Conservation (phyloP, 2,329 filamentous ascomycete species). For the Sclerotinia spermophila region DNA sequence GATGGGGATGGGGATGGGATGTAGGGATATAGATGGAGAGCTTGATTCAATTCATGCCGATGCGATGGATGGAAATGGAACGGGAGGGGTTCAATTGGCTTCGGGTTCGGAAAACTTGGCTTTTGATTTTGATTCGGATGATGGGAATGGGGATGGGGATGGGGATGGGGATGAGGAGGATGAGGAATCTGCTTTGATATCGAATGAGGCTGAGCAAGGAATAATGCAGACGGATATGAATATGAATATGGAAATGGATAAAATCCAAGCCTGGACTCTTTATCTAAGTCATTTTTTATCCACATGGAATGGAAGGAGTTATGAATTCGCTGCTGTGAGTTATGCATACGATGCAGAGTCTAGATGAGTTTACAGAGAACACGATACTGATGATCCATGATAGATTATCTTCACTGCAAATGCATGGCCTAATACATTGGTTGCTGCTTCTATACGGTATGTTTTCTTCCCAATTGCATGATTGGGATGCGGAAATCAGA, state of each 20-base stretch:
- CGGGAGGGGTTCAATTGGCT: neutral
- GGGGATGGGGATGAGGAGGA: neutral
- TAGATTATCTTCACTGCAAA: slow-evolving; percentile 52
- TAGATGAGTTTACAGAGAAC: slow-evolving; percentile 48
- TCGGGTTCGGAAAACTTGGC: neutral
- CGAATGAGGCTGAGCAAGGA: neutral
- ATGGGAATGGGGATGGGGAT: neutral
- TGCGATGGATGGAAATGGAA: neutral
- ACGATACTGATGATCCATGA: slow-evolving; percentile 30
- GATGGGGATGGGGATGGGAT: neutral
- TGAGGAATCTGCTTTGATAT: neutral
- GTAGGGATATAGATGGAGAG: neutral
- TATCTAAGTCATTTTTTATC: slow-evolving; percentile 54
- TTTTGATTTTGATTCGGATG: neutral
- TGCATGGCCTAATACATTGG: slow-evolving; percentile 42
- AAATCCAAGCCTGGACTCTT: slow-evolving; percentile 40
- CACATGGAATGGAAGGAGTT: slow-evolving; percentile 54
- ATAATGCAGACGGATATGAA: neutral
- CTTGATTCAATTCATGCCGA: neutral
- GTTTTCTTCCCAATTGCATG: slow-evolving; percentile 16
- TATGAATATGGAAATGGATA: slow-evolving; percentile 12
- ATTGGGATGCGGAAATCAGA: neutral
- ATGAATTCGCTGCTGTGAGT: slow-evolving; percentile 35
- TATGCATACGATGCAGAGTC: slow-evolving; percentile 29
- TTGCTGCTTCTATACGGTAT: slow-evolving; percentile 41